phyloP scores from a whole-genome alignment of 140 eudicot genomes.

The Bidens hawaiensis region DNA sequence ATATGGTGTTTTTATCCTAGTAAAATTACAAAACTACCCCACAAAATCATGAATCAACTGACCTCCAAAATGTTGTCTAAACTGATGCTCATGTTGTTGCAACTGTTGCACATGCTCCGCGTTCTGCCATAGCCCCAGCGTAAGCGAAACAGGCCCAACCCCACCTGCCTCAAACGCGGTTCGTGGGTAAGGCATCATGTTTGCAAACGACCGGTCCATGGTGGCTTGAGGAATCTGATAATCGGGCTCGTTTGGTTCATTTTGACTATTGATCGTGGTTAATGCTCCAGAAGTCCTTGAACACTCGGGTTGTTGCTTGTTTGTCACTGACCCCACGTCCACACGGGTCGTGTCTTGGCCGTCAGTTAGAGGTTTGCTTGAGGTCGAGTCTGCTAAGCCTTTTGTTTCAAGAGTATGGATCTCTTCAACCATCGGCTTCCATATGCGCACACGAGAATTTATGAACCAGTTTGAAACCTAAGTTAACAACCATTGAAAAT shows the following conservation, averaged over 20 bases:
- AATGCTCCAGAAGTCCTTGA: slow-evolving; percentile 23
- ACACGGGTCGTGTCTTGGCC: slow-evolving; percentile 20
- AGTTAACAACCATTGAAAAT: neutral
- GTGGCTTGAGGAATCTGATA: slow-evolving; percentile 35
- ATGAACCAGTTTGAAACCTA: slow-evolving; percentile 91
- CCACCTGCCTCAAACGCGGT: slow-evolving; percentile 53
- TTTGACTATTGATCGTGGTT: slow-evolving; percentile 6
- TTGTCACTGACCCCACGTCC: slow-evolving; percentile 18
- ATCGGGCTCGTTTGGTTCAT: slow-evolving; percentile 32
- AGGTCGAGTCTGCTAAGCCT: slow-evolving; percentile 37
- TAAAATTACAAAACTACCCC: slow-evolving; percentile 36
- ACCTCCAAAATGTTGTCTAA: slow-evolving; percentile 66
- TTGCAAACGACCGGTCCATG: slow-evolving; percentile 48
- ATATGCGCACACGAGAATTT: slow-evolving; percentile 79
- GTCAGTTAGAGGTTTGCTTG: slow-evolving; percentile 32
- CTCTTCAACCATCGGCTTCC: slow-evolving; percentile 95
- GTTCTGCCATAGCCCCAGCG: slow-evolving; percentile 74
- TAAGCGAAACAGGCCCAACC: slow-evolving; percentile 59
- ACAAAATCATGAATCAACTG: slow-evolving; percentile 73
- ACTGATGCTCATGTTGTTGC: slow-evolving; percentile 56
- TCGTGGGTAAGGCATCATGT: slow-evolving; percentile 43
- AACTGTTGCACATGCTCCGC: slow-evolving; percentile 53
- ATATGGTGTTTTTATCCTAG: neutral
- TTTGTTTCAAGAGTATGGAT: slow-evolving; percentile 74
- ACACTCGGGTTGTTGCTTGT: slow-evolving; percentile 30